Evolutionary conservation across 805 yeast genomes (phyloP).

Genomic region (Candida saitoana): DNA sequence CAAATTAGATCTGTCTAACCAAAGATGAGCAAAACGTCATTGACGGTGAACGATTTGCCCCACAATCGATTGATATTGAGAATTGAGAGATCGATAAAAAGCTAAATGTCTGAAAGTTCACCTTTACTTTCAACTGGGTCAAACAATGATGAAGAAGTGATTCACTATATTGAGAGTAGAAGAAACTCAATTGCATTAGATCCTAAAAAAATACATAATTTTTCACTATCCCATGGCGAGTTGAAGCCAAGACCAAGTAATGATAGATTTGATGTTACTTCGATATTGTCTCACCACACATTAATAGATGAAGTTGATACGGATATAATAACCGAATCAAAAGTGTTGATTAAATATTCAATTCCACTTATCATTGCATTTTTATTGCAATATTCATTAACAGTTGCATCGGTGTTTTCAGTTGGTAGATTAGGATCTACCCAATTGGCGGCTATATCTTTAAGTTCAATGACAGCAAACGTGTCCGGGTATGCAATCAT

Average conservation of each 20-base stretch:
- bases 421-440: slow-evolving; percentile 70
- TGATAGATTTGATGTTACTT: slow-evolving; percentile 12
- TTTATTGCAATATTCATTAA: slow-evolving; percentile 64
- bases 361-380: slow-evolving; percentile 64
- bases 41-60: not conserved
- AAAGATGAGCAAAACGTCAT: not conserved
- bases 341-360: slow-evolving; percentile 38
- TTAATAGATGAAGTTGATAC: slow-evolving; percentile 44
- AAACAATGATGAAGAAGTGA: slow-evolving; percentile 26
- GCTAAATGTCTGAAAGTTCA: slow-evolving; percentile 5
- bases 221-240: slow-evolving; percentile 2
- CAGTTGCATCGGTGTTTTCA: slow-evolving; percentile 73
- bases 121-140: not conserved
- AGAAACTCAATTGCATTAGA: slow-evolving; percentile 37
- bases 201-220: slow-evolving; percentile 13
- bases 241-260: slow-evolving; percentile 9
- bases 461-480: slow-evolving; percentile 75
- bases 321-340: slow-evolving; percentile 32
- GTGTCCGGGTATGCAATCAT: slow-evolving; percentile 71
- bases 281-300: slow-evolving; percentile 20
- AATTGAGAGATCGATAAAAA: too few species aligned
- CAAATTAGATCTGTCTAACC: not conserved
- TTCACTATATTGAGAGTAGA: slow-evolving; percentile 36
- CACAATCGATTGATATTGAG: too few species aligned
- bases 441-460: slow-evolving; percentile 71